Evolutionary conservation across 768 basidiomycete genomes (phyloP).

Genomic region (Boletellus sp.): DNA sequence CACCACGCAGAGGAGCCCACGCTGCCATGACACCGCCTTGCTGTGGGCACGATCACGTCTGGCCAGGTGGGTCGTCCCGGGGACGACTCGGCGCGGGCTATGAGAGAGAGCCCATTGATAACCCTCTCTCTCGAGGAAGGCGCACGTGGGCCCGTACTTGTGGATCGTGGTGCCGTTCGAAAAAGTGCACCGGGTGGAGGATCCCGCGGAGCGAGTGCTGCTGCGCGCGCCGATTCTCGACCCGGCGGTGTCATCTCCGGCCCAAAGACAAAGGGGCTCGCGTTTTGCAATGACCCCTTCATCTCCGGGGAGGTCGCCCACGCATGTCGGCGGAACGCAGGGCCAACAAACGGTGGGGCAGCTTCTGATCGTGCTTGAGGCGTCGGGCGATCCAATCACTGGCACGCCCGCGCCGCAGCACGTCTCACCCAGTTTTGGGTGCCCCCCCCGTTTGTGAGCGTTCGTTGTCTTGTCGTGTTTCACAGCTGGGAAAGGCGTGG

Average conservation of each 20-base stretch:
- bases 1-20: neutral
- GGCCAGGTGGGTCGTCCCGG: conserved; percentile 5
- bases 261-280: conserved; percentile 15
- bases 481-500: too few species aligned
- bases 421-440: too few species aligned
- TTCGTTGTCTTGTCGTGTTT: too few species aligned
- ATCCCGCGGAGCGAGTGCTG: conserved; percentile 1
- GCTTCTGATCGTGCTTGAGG: too few species aligned
- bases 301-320: neutral
- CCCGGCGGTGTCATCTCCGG: conserved; percentile 3
- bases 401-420: too few species aligned
- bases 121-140: conserved; percentile 19
- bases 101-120: neutral
- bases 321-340: conserved; percentile 23
- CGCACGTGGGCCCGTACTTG: conserved; percentile 16
- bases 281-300: conserved; percentile 4
- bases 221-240: conserved; percentile 6
- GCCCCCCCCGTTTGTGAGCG: too few species aligned
- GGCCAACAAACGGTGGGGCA: neutral
- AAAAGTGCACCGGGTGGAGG: conserved; percentile 3
- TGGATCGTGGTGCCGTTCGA: neutral
- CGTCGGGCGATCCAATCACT: too few species aligned
- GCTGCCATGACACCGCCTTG: neutral
- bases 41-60: neutral
- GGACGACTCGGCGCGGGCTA: neutral